phyloP scores from a whole-genome alignment of 805 yeast genomes.

The Kodamaea jinghongensis region DNA sequence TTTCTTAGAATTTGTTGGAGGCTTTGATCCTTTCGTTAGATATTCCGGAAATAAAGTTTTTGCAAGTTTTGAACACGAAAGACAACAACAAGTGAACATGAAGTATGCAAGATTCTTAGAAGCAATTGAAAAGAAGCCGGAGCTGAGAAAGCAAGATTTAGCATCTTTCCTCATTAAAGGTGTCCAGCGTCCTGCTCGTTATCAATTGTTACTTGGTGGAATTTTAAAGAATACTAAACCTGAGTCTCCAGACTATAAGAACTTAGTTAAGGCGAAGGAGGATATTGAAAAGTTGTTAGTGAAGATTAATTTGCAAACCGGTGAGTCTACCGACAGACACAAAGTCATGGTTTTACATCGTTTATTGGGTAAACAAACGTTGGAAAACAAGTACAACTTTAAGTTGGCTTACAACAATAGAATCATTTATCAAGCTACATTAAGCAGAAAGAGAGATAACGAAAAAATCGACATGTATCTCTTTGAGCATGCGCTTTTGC shows the following conservation, averaged over 20 bases:
- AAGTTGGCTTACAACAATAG: conserved; percentile 81
- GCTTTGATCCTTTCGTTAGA: conserved; percentile 86
- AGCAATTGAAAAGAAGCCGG: conserved; percentile 82
- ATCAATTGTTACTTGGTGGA: conserved; percentile 79
- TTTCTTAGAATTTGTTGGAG: conserved; percentile 76
- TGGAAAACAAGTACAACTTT: conserved; percentile 83
- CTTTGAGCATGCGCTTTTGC: conserved; percentile 82
- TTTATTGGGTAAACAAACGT: conserved; percentile 62
- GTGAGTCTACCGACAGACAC: conserved; percentile 90
- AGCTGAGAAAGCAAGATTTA: conserved; percentile 84
- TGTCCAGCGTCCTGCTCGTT: conserved; percentile 92
- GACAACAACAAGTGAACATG: conserved; percentile 87
- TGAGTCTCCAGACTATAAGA: conserved; percentile 68
- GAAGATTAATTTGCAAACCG: conserved; percentile 82
- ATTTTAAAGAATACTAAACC: conserved; percentile 78
- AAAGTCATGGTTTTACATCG: conserved; percentile 72
- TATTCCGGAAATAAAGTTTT: conserved; percentile 94
- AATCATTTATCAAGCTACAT: conserved; percentile 72
- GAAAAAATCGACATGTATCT: conserved; percentile 83
- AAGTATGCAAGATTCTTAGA: conserved; percentile 91
- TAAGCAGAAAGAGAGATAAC: conserved; percentile 66
- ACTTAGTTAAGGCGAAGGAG: conserved; percentile 69
- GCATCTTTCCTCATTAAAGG: conserved; percentile 94
- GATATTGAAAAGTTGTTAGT: conserved; percentile 72
- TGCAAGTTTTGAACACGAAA: conserved; percentile 92